Evolutionary conservation across 1,139 yeast species (phyloP), one percentile per base, ranked within the genome.

Genomic region (Geotrichum macrosporum): DNA sequence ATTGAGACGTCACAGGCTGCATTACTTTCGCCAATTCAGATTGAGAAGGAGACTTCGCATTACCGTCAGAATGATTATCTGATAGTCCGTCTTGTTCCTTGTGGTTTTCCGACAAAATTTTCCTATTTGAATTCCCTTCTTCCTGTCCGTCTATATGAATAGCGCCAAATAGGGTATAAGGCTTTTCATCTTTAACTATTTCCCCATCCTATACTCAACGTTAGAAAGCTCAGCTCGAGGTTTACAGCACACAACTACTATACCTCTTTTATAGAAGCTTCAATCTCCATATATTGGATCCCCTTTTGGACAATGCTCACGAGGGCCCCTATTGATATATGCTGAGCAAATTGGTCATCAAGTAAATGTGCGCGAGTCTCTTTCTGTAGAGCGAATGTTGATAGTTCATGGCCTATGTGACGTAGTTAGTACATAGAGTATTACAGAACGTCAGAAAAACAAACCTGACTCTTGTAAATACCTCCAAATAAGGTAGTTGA

Each of bases 401-500:
- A 74, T 31, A 86, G 73, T 48, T 84, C 94, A 50, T 74, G 72
- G 1, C 71, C 70, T 62, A 37, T 8, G 46, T 45, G 46, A 50
- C 27, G 49, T 31, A 21, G 24, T 32, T 35, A 24, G 29, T 26
- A 35, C 22, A 13, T 4, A 24, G 22, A 21, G 37, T 21, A 29
- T 24, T 8, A 22, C 5, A 26, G 10, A 24, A 10, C 9, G 27
- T 18, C 13, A 15, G 8, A 24, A 4, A 5, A 16, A 54, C 61
- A 62, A 66, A 41, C 96, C 96, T 5, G 86, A 75, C 63, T 92
- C 98, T 63, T 87, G 95, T 37, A 89, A 73, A 62, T 92, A 92
- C 56, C 97, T 71, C 96, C 96, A 92, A 52, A 92, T 78, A 60
- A 92, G 74, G 64, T 92, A 89, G 71, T 92, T 92, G 50, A 92